Evolutionary conservation across 441 rosid genomes (phyloP).

Genomic region (Bocquillonia castaneifolia): DNA sequence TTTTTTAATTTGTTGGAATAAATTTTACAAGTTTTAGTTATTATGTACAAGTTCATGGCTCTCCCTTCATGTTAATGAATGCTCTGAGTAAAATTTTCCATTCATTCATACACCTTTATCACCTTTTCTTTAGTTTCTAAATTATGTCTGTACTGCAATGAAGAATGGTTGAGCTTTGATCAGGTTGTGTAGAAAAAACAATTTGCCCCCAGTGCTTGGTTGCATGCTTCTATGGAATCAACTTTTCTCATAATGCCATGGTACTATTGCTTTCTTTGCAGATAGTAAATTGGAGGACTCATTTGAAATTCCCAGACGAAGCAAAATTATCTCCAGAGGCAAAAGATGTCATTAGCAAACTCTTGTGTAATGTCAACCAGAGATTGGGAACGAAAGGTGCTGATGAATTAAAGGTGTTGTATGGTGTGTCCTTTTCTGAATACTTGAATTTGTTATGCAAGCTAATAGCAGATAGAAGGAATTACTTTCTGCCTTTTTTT

Average conservation of each 20-base stretch:
- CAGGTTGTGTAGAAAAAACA: background rate
- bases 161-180: background rate
- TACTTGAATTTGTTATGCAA: slow-evolving; percentile 19
- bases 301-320: slow-evolving; percentile 91
- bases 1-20: background rate
- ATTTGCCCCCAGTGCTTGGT: background rate
- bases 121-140: background rate
- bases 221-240: background rate
- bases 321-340: slow-evolving; percentile 83
- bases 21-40: background rate
- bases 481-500: slow-evolving; percentile 23
- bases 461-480: slow-evolving; percentile 12
- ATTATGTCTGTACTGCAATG: background rate
- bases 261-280: slow-evolving; percentile 26
- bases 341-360: slow-evolving; percentile 76
- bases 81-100: background rate
- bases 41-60: background rate
- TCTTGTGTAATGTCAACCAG: slow-evolving; percentile 78
- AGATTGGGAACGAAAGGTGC: slow-evolving; percentile 89
- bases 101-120: background rate
- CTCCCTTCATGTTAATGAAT: background rate
- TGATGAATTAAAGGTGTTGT: slow-evolving; percentile 78
- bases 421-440: slow-evolving; percentile 37
- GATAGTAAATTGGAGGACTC: slow-evolving; percentile 96
- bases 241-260: background rate